Base-by-base conservation (phyloP, 441 rosid genomes). In the Arabidopsis hybrid region DNA sequence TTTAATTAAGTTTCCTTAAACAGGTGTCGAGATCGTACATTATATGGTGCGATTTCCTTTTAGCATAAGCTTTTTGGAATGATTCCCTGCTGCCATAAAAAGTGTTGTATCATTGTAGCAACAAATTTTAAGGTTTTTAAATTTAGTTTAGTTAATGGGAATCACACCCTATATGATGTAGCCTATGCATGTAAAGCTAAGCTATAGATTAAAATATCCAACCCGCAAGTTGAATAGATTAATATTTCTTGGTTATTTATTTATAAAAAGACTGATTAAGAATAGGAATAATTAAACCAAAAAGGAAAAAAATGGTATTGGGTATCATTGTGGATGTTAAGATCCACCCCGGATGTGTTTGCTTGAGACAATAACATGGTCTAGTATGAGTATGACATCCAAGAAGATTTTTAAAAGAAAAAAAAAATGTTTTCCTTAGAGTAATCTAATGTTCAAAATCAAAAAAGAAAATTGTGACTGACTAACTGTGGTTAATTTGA, bases 61-160 rank as follows among this genome's bases (percentile, higher is more conserved):
- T 61, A 53, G 69, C 26, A 68, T 43, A 42, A 51, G 69, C 58
- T 52, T 75, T 61, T 67, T 68, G 47, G 78, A 74, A 60, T 74
- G 50, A 74, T 74, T 74, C 78, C 50, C n/a, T n/a, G n/a, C 72
- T 74, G 65, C 59, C 65, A 56, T 42, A 34, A 51, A 52, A 72
- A 70, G 67, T 66, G 60, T 66, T 8, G 17, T 47, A 65, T 16
- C 29, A 65, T 58, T 73, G 65, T 63, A 73, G 6, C 36, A 65
- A 14, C 72, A 65, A 49, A 65, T 55, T 55, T 65, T 65, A 67
- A 59, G 73, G 53, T 39, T 65, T 65, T 39, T 46, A 46, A 65
- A 46, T 66, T 38, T n/a, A 51, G 38, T 16, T 12, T 9, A 14
- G 64, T 46, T 64, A 63, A 64, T 73, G 77, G 77, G 77, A 72